Conservation (phyloP, 371 early-diverging fungal species). For the Chytridium lagenaria region DNA sequence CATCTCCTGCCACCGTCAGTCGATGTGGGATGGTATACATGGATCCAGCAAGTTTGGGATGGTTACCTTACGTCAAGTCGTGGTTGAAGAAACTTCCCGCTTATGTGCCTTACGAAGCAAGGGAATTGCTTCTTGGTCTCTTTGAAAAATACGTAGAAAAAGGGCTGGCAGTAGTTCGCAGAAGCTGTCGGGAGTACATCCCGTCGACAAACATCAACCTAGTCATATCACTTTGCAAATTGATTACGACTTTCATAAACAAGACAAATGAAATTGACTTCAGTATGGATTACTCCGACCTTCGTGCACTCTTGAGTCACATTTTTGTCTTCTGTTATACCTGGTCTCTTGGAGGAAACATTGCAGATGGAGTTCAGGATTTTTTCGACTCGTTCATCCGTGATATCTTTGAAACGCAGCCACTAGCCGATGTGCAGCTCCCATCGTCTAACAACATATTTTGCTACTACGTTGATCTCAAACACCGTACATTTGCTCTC, state of each 20-base stretch:
- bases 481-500: slow-evolving; percentile 39
- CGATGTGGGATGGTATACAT: slow-evolving; percentile 63
- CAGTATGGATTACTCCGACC: slow-evolving; percentile 28
- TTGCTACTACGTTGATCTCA: slow-evolving; percentile 50
- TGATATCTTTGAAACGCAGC: slow-evolving; percentile 46
- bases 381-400: slow-evolving; percentile 53
- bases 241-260: slow-evolving; percentile 46
- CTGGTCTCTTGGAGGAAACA: slow-evolving; percentile 56
- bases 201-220: slow-evolving; percentile 53
- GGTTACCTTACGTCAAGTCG: slow-evolving; percentile 52
- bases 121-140: slow-evolving; percentile 31
- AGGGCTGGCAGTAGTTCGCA: slow-evolving; percentile 51
- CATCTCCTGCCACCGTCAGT: slow-evolving; percentile 60
- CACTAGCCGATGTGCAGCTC: slow-evolving; percentile 46
- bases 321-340: slow-evolving; percentile 53
- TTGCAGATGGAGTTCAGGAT: slow-evolving; percentile 57
- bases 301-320: slow-evolving; percentile 46
- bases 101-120: slow-evolving; percentile 38
- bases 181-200: slow-evolving; percentile 50
- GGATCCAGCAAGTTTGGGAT: slow-evolving; percentile 57
- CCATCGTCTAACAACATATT: slow-evolving; percentile 46
- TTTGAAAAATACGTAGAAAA: slow-evolving; percentile 48
- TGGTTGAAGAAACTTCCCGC: slow-evolving; percentile 48
- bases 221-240: slow-evolving; percentile 49
- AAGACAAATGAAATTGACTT: slow-evolving; percentile 47